A percentile compares a stretch with the other conserved stretches of the same genome.
phyloP scores from a whole-genome alignment of 108 stramenopile species.

The Ochromonas danica region DNA sequence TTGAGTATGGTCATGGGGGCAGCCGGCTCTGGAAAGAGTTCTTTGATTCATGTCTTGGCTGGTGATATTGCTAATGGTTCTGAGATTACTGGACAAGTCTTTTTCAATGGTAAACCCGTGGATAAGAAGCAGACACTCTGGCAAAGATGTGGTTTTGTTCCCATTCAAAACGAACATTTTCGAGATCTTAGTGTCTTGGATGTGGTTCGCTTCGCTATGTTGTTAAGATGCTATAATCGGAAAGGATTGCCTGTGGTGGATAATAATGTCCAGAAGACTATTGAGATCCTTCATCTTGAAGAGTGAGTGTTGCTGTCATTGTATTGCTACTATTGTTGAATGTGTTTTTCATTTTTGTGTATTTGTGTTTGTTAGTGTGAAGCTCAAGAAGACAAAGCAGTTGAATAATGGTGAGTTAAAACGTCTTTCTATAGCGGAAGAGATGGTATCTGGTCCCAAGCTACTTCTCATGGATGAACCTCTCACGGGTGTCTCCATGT shows the following conservation, averaged over 20 bases:
- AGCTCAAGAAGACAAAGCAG: neutral
- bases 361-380: neutral
- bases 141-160: slow-evolving; percentile 22
- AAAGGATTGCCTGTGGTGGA: neutral
- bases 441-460: slow-evolving; percentile 71
- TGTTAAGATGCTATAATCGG: neutral
- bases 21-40: slow-evolving; percentile 1
- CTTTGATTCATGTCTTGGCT: slow-evolving; percentile 24
- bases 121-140: neutral
- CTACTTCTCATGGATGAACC: slow-evolving; percentile 46
- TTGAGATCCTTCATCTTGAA: slow-evolving; percentile 7
- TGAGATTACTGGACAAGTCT: neutral
- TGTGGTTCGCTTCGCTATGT: neutral
- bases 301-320: too few relatives aligned
- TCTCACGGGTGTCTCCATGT: slow-evolving; percentile 66
- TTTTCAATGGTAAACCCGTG: neutral
- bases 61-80: slow-evolving; percentile 10
- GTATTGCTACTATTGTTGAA: too few relatives aligned
- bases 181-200: slow-evolving; percentile 6
- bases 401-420: slow-evolving; percentile 66
- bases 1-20: slow-evolving; percentile 31
- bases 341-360: slow-evolving; percentile 4
- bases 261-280: neutral
- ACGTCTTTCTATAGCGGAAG: slow-evolving; percentile 76
- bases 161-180: neutral